Evolutionary conservation across 2,329 filamentous ascomycete genomes (phyloP), one percentile per base, ranked within the genome.

Genomic region (Colletotrichum sp.): DNA sequence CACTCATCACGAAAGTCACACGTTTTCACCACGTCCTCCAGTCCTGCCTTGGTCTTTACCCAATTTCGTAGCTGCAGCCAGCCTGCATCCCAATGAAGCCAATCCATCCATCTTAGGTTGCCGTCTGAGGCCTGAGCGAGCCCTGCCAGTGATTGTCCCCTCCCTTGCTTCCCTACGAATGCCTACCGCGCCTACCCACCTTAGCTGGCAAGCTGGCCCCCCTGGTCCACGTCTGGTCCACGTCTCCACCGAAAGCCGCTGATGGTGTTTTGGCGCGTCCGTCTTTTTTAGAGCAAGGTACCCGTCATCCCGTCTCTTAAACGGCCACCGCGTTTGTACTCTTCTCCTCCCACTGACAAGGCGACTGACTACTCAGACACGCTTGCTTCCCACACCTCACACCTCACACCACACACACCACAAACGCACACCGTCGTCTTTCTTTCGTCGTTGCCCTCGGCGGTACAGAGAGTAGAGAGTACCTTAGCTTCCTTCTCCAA

Each of bases 11-110:
- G 73, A 64, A 75, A 68, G 30, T 73, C 21, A 28, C 73, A 70
- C 69, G 73, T 68, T 68, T 75, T 59, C 43, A 75, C 55, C 73
- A 64, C 69, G 73, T 68, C 73, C 21, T n/a, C 48, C 67, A 18
- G 24, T 43, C 14, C 63, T 28, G 21, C 21, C 43, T 26, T 36
- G 26, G 13, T 34, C 16, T 64, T 34, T n/a, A 4, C 32, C 60
- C 48, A 74, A 74, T 72, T 61, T 67, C 60, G 68, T 61, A 74
- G n/a, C 52, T 32, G 60, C 68, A 64, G 30, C 32, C 55, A 39
- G 66, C 24, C 70, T 61, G 63, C 64, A 52, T 24, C 16, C 70
- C 61, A 34, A 64, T 39, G 28, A 18, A 52, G 13, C 10, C 70
- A 32, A 4, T 4, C 4, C 30, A 36, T 68, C 64, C 39, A 48